A percentile compares a stretch with the other conserved stretches of the same genome.
Evolutionary conservation across 2,329 filamentous ascomycete genomes (phyloP).

Genomic region (Emergomyces pasteurianus): DNA sequence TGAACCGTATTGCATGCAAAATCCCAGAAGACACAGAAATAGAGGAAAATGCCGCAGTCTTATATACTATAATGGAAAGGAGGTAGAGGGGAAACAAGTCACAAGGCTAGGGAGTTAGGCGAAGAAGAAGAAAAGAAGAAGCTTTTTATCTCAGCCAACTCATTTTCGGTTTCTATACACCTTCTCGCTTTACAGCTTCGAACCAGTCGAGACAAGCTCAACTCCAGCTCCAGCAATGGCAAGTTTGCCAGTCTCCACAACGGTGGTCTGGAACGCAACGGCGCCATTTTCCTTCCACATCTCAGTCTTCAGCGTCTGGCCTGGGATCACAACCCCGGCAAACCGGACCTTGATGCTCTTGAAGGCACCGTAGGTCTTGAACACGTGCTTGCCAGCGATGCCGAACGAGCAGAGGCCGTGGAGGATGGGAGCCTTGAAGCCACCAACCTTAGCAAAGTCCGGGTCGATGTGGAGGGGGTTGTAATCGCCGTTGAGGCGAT

Average conservation of each 20-base stretch:
- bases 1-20: neutral
- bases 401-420: slow-evolving; percentile 97
- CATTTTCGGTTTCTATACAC: neutral
- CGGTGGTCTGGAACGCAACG: slow-evolving; percentile 74
- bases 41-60: neutral
- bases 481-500: slow-evolving; percentile 85
- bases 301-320: slow-evolving; percentile 82
- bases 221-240: slow-evolving; percentile 71
- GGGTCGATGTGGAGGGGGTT: slow-evolving; percentile 97
- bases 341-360: slow-evolving; percentile 92
- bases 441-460: slow-evolving; percentile 83
- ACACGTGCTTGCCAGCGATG: slow-evolving; percentile 79
- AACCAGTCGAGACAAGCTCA: slow-evolving; percentile 40
- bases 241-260: slow-evolving; percentile 86
- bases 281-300: slow-evolving; percentile 83
- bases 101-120: neutral
- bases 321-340: slow-evolving; percentile 71
- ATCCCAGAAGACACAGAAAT: neutral
- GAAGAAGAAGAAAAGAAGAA: neutral
- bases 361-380: slow-evolving; percentile 68
- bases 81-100: neutral
- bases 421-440: slow-evolving; percentile 87
- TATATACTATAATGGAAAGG: neutral
- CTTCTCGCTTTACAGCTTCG: slow-evolving; percentile 7
- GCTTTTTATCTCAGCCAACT: neutral